These are phyloP conservation scores for Leccinum uliginosum DNA, from an alignment of 768 basidiomycete species.

Conservation along the genomic window DNA sequence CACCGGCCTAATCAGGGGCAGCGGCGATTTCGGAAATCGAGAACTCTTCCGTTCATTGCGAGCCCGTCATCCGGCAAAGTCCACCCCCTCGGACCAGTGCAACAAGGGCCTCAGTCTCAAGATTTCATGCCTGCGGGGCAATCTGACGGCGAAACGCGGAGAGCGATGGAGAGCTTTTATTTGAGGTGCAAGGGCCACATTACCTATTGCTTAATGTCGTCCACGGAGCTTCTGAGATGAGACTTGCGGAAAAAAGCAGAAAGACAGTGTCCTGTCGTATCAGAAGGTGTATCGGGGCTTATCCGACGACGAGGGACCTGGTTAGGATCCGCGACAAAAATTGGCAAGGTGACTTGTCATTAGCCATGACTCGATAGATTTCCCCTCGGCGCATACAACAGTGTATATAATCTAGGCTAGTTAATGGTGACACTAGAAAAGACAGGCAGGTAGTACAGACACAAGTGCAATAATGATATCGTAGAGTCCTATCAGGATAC, in stretches of 20 bases:
- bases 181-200: constrained; percentile 9
- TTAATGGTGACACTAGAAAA: constrained; percentile 10
- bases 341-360: neutral
- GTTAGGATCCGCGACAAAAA: neutral
- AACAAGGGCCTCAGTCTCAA: constrained; percentile 12
- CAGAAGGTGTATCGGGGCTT: constrained; percentile 4
- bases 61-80: neutral
- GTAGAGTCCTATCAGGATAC: constrained; percentile 6
- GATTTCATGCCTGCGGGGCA: constrained; percentile 5
- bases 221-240: constrained; percentile 1
- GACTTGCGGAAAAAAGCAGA: constrained; percentile 9
- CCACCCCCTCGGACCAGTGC: neutral
- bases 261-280: constrained; percentile 8
- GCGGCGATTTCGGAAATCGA: constrained; percentile 14
- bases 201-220: constrained; percentile 19
- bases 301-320: constrained; percentile 5
- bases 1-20: neutral
- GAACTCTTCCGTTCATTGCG: neutral
- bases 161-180: constrained; percentile 12
- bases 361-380: neutral
- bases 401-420: constrained; percentile 8
- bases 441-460: constrained; percentile 21
- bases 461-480: constrained; percentile 19
- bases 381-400: constrained; percentile 1
- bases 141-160: constrained; percentile 10